Evolutionary conservation across 2,329 filamentous ascomycete species (phyloP).

Genomic region (Aspergillus neotritici): DNA sequence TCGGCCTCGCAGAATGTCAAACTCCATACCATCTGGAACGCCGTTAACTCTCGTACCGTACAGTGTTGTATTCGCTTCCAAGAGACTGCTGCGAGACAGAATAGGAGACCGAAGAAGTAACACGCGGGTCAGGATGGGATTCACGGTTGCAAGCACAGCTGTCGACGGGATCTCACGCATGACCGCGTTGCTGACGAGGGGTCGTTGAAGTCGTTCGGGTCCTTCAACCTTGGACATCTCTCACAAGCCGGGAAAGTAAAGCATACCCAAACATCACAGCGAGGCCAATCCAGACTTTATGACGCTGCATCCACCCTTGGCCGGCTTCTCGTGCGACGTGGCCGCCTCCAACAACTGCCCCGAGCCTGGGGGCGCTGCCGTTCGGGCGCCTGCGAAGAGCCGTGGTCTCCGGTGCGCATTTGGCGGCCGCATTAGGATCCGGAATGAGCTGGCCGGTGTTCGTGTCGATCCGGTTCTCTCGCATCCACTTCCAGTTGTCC

Average conservation of each 20-base stretch:
- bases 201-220: no score
- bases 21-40: no score
- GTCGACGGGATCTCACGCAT: no score
- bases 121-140: no score
- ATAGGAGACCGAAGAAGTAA: no score
- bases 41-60: no score
- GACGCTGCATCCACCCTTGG: constrained; percentile 72
- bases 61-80: no score
- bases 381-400: constrained; percentile 59
- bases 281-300: constrained; percentile 70
- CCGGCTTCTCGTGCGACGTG: constrained; percentile 70
- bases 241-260: constrained; percentile 68
- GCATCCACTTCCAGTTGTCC: constrained; percentile 91
- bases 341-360: constrained; percentile 70
- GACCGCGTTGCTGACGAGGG: no score
- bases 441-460: constrained; percentile 64
- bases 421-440: constrained; percentile 46
- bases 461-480: constrained; percentile 70
- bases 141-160: no score
- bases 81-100: no score
- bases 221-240: constrained; percentile 41
- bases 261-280: constrained; percentile 75
- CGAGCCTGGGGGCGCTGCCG: constrained; percentile 50
- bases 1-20: no score
- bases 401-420: constrained; percentile 58